Evolutionary conservation across 352 stramenopile species (phyloP).

Genomic region (Phytophthora agathidicida): DNA sequence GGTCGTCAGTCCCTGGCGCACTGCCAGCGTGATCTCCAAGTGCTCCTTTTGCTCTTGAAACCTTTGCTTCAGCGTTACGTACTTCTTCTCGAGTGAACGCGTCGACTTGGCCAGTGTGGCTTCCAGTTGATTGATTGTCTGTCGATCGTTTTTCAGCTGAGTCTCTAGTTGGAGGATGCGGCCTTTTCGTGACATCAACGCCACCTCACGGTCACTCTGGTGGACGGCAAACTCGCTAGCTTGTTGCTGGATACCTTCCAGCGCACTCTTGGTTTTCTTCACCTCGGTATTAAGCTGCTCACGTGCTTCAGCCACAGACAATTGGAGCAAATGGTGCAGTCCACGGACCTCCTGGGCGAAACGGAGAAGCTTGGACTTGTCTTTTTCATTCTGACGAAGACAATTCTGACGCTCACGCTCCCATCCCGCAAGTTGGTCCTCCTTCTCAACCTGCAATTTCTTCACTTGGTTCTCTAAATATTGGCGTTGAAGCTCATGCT

Average conservation of each 20-base stretch:
- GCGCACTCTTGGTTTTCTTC: slow-evolving; percentile 36
- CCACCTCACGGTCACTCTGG: slow-evolving; percentile 51
- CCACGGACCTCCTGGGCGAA: slow-evolving; percentile 26
- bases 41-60: slow-evolving; percentile 63
- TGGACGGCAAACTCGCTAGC: slow-evolving; percentile 52
- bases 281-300: slow-evolving; percentile 27
- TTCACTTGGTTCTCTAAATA: slow-evolving; percentile 27
- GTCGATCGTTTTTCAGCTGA: slow-evolving; percentile 58
- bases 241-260: slow-evolving; percentile 44
- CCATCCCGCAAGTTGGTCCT: slow-evolving; percentile 17
- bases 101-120: slow-evolving; percentile 43
- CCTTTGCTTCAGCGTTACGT: slow-evolving; percentile 36
- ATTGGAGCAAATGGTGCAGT: slow-evolving; percentile 24
- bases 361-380: slow-evolving; percentile 22
- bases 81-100: slow-evolving; percentile 40
- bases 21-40: slow-evolving; percentile 63
- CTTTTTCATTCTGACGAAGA: slow-evolving; percentile 16
- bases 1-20: slow-evolving; percentile 56
- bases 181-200: slow-evolving; percentile 52
- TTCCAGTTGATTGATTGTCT: slow-evolving; percentile 55
- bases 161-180: slow-evolving; percentile 61
- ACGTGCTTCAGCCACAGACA: slow-evolving; percentile 22
- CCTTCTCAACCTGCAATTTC: slow-evolving; percentile 25
- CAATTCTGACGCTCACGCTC: slow-evolving; percentile 13
- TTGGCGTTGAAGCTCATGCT: slow-evolving; percentile 2